Evolutionary conservation across 2,329 filamentous ascomycete genomes (phyloP).

Genomic region (Grosmannia huntii): DNA sequence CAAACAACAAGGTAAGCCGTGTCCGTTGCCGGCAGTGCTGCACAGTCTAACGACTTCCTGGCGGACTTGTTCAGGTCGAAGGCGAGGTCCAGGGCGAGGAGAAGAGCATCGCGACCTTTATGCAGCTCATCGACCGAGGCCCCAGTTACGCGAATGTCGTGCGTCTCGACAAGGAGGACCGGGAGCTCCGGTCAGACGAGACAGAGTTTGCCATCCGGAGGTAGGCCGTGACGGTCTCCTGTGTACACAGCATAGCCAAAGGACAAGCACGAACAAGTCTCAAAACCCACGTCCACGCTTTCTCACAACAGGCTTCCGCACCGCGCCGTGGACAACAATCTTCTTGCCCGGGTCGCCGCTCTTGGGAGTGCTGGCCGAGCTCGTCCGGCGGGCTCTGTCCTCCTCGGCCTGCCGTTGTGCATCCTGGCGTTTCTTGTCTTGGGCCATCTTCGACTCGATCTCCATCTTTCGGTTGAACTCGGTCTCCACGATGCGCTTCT

Average conservation of each 20-base stretch:
- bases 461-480: constrained; percentile 92
- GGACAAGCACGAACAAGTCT: not conserved
- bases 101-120: constrained; percentile 51
- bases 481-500: constrained; percentile 76
- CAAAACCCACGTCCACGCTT: constrained; percentile 41
- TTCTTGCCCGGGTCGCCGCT: constrained; percentile 31
- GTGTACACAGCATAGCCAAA: not conserved
- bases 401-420: constrained; percentile 38
- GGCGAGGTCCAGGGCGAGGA: constrained; percentile 76
- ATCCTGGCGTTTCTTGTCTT: constrained; percentile 61
- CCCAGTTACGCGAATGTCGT: constrained; percentile 61
- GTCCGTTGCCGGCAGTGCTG: not conserved
- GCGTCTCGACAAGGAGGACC: constrained; percentile 56
- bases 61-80: constrained; percentile 48
- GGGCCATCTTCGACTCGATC: constrained; percentile 83
- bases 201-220: constrained; percentile 46
- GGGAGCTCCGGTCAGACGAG: constrained; percentile 55
- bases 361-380: constrained; percentile 23
- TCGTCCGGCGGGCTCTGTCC: constrained; percentile 32
- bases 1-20: constrained; percentile 36
- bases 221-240: constrained; percentile 9
- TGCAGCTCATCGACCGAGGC: constrained; percentile 64
- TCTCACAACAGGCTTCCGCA: constrained; percentile 47
- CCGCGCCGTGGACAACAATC: constrained; percentile 47
- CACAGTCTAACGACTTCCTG: not conserved